These are phyloP conservation scores for Ceratobasidium sp. DNA, from an alignment of 1,284 basidiomycete species.

Conservation along the genomic window DNA sequence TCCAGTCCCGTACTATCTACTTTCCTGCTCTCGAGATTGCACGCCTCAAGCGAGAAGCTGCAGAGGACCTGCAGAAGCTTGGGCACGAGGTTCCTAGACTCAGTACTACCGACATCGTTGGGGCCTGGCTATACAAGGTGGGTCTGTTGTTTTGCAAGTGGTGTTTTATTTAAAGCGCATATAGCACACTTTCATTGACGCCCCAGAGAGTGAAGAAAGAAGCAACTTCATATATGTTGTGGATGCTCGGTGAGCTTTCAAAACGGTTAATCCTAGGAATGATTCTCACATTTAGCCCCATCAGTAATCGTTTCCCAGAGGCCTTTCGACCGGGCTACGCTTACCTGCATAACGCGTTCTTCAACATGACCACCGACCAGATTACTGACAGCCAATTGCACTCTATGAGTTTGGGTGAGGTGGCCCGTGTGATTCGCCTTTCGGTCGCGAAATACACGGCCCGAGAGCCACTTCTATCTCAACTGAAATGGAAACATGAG, in stretches of 20 bases:
- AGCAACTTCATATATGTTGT: conserved; percentile 33
- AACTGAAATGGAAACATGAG: conserved; percentile 34
- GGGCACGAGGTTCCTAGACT: conserved; percentile 6
- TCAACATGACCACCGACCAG: conserved; percentile 34
- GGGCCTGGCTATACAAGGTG: conserved; percentile 39
- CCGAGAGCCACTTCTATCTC: conserved; percentile 10
- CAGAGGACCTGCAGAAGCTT: conserved; percentile 10
- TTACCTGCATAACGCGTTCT: conserved; percentile 36
- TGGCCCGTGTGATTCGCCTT: conserved; percentile 24
- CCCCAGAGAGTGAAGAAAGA: conserved; percentile 4
- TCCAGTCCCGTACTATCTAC: conserved; percentile 27
- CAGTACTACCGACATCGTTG: conserved; percentile 28
- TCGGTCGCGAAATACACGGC: conserved; percentile 24
- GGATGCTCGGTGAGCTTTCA: conserved; percentile 20
- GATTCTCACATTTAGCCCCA: background rate
- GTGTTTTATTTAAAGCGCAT: background rate
- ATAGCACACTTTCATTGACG: conserved; percentile 40
- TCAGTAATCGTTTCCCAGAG: conserved; percentile 33
- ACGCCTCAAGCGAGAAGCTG: conserved; percentile 18
- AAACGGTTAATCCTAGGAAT: no score
- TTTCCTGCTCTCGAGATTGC: conserved; percentile 33
- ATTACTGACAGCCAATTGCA: conserved; percentile 13
- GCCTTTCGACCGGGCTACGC: conserved; percentile 22
- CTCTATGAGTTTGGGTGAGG: conserved; percentile 27
- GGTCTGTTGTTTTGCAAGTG: background rate